Conservation (phyloP, 1,284 basidiomycete genomes). For the Tilletia horrida region DNA sequence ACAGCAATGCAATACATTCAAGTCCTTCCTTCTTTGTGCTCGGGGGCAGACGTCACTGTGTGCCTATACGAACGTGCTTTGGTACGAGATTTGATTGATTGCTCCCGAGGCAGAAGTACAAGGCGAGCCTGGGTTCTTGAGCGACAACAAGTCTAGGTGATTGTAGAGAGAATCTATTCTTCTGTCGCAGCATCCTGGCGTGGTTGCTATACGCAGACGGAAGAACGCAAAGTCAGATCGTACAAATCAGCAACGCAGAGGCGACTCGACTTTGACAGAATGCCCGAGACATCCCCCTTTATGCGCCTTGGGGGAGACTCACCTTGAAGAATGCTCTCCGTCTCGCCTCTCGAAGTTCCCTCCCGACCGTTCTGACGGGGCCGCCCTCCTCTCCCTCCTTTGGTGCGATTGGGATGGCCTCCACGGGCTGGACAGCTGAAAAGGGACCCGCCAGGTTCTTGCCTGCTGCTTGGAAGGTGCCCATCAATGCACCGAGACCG, state of each 20-base stretch:
- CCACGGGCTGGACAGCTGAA: constrained; percentile 30
- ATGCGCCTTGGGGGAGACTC: constrained; percentile 24
- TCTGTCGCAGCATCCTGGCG: constrained; percentile 37
- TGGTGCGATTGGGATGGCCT: constrained; percentile 24
- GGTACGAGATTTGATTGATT: too few species aligned
- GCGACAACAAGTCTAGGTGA: too few species aligned
- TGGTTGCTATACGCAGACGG: constrained; percentile 22
- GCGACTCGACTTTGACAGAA: too few species aligned
- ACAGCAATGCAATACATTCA: neutral
- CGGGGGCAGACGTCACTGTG: too few species aligned
- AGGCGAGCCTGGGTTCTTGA: too few species aligned
- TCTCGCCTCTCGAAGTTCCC: constrained; percentile 57
- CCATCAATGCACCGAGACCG: constrained; percentile 74
- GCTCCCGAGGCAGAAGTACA: too few species aligned
- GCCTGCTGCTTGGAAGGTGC: constrained; percentile 78
- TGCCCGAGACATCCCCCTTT: constrained; percentile 3
- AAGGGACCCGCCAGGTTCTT: constrained; percentile 31
- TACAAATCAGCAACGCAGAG: too few species aligned
- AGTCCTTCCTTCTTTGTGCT: too few species aligned
- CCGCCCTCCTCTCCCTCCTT: constrained; percentile 29
- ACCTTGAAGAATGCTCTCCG: constrained; percentile 59
- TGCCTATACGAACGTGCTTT: too few species aligned
- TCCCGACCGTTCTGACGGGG: constrained; percentile 51
- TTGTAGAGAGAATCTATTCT: constrained; percentile 22
- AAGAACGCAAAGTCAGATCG: neutral